Conservation (phyloP, 768 basidiomycete species). For the Mycena belliarum region DNA sequence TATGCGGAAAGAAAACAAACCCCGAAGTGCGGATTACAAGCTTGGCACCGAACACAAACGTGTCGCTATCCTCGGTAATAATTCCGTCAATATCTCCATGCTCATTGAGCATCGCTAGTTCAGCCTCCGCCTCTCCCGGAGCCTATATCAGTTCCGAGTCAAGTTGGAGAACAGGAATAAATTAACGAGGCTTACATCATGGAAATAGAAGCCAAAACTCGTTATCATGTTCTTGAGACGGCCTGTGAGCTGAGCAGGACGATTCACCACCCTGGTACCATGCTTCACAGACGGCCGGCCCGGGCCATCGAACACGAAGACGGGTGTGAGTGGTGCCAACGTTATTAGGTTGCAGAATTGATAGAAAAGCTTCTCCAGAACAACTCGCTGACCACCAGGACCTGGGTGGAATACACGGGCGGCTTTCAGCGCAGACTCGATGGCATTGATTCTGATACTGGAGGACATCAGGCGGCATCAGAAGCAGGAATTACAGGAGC, state of each 20-base stretch:
- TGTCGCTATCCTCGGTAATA: slow-evolving; percentile 7
- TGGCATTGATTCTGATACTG: no score
- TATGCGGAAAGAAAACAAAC: background rate
- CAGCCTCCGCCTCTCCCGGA: slow-evolving; percentile 7
- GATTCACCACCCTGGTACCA: background rate
- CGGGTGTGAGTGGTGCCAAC: background rate
- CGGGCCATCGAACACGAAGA: slow-evolving; percentile 4
- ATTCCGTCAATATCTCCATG: background rate
- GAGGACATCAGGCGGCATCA: no score
- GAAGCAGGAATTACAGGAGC: no score
- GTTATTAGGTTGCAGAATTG: background rate
- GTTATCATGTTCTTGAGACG: background rate
- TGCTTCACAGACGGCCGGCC: background rate
- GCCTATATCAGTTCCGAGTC: background rate
- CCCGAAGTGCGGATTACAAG: background rate
- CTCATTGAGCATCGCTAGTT: background rate
- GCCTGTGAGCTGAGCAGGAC: background rate
- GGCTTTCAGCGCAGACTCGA: no score
- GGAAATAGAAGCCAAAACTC: background rate
- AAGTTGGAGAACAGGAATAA: background rate
- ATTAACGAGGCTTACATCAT: background rate
- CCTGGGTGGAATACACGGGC: no score
- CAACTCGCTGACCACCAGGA: no score
- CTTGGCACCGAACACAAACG: background rate
- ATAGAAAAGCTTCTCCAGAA: background rate